Evolutionary conservation across 148 eudicot genomes (phyloP).

Genomic region (Chenopodium berlandieri): DNA sequence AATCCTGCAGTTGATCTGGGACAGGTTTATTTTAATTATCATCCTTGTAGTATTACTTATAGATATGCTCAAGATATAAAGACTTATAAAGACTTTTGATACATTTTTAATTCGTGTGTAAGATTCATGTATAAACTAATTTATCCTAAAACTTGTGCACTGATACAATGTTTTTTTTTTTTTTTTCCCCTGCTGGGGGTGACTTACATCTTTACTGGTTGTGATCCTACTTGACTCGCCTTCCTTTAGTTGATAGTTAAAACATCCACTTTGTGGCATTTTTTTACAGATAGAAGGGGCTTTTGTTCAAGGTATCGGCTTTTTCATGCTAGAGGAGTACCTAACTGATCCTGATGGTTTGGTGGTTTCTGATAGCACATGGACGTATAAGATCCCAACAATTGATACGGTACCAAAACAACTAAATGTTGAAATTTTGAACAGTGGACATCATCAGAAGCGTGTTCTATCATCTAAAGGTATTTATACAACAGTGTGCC

Average conservation of each 20-base stretch:
- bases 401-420: slow-evolving; percentile 77
- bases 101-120: neutral
- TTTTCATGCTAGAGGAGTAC: slow-evolving; percentile 87
- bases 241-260: neutral
- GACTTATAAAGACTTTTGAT: too few species aligned
- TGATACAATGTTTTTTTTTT: neutral
- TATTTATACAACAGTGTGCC: slow-evolving; percentile 13
- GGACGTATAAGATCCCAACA: slow-evolving; percentile 89
- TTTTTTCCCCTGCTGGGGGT: too few species aligned
- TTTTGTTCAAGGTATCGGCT: slow-evolving; percentile 90
- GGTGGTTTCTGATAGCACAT: slow-evolving; percentile 64
- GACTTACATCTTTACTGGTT: neutral
- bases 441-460: slow-evolving; percentile 71
- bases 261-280: neutral
- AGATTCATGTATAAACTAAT: neutral
- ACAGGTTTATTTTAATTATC: slow-evolving; percentile 48
- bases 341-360: slow-evolving; percentile 61
- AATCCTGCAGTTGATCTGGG: slow-evolving; percentile 98
- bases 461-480: slow-evolving; percentile 90
- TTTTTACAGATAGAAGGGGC: slow-evolving; percentile 79
- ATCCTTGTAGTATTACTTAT: neutral
- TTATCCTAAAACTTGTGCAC: neutral
- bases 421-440: slow-evolving; percentile 69
- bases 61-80: neutral
- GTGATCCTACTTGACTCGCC: neutral